Base-by-base conservation (phyloP, 1,139 yeast species). In the Lizanozyma gosingica region DNA sequence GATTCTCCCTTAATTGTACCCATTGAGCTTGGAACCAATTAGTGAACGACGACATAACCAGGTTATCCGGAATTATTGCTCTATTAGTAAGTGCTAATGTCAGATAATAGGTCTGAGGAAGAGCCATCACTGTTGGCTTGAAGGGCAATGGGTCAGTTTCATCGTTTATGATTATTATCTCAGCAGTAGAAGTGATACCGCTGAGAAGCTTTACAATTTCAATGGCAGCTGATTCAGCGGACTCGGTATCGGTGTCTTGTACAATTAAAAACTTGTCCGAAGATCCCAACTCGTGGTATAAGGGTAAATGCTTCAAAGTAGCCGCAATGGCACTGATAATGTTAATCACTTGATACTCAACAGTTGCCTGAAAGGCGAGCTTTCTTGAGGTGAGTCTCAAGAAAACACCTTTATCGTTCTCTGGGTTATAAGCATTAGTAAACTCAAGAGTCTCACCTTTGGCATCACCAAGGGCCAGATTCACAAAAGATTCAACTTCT, bases 271-370 rank as follows among this genome's bases (percentile, higher is more conserved):
- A 37, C 2, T 48, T 55, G 48, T 82, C 88, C 0, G 55, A 47
- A 0, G 51, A 40, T 2, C 49, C 49, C 47, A 80, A 56, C 17
- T 61, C 62, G 38, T 73, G 69, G 1, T 60, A 61, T 4, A 61
- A 42, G 1, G 90, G 86, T 22, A 81, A 59, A 17, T 77, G 77
- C 54, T 76, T 78, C 37, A 82, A 61, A 37, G 77, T 72, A 0
- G 86, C 68, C 0, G 88, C 82, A 14, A 81, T 62, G 1, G 81
- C 67, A 45, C 86, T 76, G 14, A 81, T 80, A 41, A 83, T 62
- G 49, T 78, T 80, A 44, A 75, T 64, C 45, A 81, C 87, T 15
- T 78, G 73, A 53, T 73, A 83, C 16, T 58, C 65, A 8, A 61
- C 56, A 6, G 29, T 22, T 6, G 29, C 11, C 29, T 22, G 29